Evolutionary conservation across 2,329 filamentous ascomycete genomes (phyloP), one percentile per base, ranked within the genome.

Genomic region (Xylaria sp.): DNA sequence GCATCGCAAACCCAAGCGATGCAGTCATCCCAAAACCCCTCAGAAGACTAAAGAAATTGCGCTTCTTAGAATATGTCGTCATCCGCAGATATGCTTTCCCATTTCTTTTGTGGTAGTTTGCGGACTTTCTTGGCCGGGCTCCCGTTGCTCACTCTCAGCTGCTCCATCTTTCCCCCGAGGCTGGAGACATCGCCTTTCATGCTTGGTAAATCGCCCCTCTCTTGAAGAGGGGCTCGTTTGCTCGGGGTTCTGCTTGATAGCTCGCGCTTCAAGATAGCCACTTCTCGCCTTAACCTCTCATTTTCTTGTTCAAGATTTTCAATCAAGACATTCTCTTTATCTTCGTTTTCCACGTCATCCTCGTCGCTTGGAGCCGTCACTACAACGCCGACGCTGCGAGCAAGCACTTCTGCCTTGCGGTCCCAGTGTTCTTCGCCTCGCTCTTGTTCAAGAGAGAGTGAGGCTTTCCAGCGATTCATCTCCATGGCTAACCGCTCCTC

Each of bases 351-450:
- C 9, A 78, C 77, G 0, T 86, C 84, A 37, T 85, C 83, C 79
- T 80, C 83, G 71, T 79, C 81, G 74, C 85, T 82, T 10, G 72
- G 75, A 72, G 77, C 79, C 4, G 74, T 74, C 23, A 74, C 65
- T 21, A 74, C 83, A 80, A 80, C 84, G 72, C 81, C 82, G 73
- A 86, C 83, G 16, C 88, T 87, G 61, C 87, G 83, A 64, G 89
- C 86, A 40, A 92, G 81, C 25, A 93, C 86, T 68, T 93, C 95
- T 8, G 97, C 86, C 82, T 99, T 99, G 72, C 89, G 89, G 79
- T 98, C 94, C 77, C 96, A 87, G 79, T 97, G 93, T 78, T 93
- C 92, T 69, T 97, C 93, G 61, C 90, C 90, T 53, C 90, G 88
- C 74, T 97, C 94, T 69, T 89, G 87, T 78, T 98, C 94, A 5